phyloP scores from a whole-genome alignment of 169 alveolate species.

The Prorocentrum cordatum region DNA sequence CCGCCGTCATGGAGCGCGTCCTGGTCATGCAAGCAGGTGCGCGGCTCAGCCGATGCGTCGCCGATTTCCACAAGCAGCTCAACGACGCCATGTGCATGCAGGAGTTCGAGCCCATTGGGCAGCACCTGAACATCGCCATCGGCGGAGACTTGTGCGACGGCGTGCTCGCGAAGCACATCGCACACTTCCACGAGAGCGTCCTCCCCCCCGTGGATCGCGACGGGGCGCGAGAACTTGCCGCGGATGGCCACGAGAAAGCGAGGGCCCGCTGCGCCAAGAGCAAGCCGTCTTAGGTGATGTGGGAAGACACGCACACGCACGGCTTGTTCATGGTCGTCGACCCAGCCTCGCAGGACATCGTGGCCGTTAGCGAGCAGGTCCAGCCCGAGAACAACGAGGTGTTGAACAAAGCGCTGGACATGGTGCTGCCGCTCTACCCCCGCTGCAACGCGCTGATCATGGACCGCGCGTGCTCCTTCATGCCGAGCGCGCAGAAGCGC shows the following conservation, averaged over 20 bases:
- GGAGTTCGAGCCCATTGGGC: background rate
- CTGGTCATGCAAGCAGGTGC: too few relatives aligned
- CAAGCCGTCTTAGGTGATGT: background rate
- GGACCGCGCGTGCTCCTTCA: constrained; percentile 10
- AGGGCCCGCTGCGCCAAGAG: background rate
- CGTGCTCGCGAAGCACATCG: background rate
- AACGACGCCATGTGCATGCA: too few relatives aligned
- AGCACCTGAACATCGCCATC: background rate
- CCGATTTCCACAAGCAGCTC: too few relatives aligned
- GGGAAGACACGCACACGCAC: background rate
- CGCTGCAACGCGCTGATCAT: background rate
- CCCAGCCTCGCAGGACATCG: background rate
- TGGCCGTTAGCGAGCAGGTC: too few relatives aligned
- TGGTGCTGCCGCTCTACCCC: background rate
- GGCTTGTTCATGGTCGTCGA: background rate
- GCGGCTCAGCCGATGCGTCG: too few relatives aligned
- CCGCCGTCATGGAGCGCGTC: too few relatives aligned
- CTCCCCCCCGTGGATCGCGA: background rate
- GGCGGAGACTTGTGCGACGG: background rate
- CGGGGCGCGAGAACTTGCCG: background rate
- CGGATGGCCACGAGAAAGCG: constrained; percentile 41
- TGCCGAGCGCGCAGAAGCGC: background rate
- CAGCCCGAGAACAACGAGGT: background rate
- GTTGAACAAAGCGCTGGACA: background rate
- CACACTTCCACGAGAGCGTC: background rate